Base-by-base conservation (phyloP, 352 stramenopile genomes). In the Phytopythium aichiense region DNA sequence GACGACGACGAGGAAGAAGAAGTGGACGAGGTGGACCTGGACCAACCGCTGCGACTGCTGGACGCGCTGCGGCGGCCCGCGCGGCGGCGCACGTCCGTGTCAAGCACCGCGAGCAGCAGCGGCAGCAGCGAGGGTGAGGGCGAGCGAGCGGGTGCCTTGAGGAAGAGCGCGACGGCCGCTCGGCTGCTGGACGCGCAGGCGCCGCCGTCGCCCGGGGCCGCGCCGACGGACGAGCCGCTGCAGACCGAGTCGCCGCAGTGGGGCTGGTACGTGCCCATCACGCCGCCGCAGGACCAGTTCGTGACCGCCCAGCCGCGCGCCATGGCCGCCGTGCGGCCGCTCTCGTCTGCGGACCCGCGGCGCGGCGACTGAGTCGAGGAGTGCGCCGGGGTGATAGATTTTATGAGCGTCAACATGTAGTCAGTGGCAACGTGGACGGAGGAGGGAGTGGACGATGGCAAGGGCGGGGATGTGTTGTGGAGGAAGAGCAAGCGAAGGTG, bases 211-310 rank as follows among this genome's bases (percentile, higher is more conserved):
- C 48, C 72, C 38, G 66, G 74, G 11, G 25, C 25, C 8, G 28
- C 4, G 15, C 16, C 48, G 48, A 15, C 16, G 48, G 48, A 35
- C 16, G 53, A 58, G n/a, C 50, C 71, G 43, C 42, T 49, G n/a
- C 74, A 89, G 56, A 81, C 75, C 11, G 82, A 90, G 66, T 92
- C 82, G 43, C 87, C 84, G 33, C 87, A 95, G 64, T 95, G 87
- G 84, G 87, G 87, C 2, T 95, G 84, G 84, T 95, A 95, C 49
- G 87, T 95, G 11, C 72, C 87, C 9, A 95, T 93, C 61, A 93
- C 87, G 51, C 87, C 87, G 11, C 87, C 87, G 20, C 79, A 89
- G 51, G 86, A 94, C 61, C 71, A 84, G 28, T 62, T 81, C 33
- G 65, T 77, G 20, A 12, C 63, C 8, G 43, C 57, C 9, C 23